Evolutionary conservation across 768 basidiomycete genomes (phyloP), one percentile per base, ranked within the genome.

Genomic region (Russula virescens): DNA sequence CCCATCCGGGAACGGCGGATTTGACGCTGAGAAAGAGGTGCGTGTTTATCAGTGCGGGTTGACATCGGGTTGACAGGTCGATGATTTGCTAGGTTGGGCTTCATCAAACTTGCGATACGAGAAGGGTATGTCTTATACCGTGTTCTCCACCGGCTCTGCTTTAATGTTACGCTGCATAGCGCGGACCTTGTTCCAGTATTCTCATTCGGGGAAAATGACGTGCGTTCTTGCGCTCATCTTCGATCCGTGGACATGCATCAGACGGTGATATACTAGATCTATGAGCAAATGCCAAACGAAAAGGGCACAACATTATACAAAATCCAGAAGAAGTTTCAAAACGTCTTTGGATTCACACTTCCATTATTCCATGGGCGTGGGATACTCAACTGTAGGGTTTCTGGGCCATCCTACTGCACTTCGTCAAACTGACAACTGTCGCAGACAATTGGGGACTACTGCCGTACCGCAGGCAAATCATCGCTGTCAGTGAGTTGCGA

Each of bases 201-300:
- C 71, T 95, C 93, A 6, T 99, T 99, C 69, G 97, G 97, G 14
- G 97, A 99, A 78, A 98, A 98, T 72, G 97, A 98, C 73, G 95
- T 95, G 64, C 70, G 84, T 80, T 10, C 46, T 34, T 5, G 18
- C 31, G 31, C 21, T 21, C 23, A 46, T 55, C 8, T 18, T 61
- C 8, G 31, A 56, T 65, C 64, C 55, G 54, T 13, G 26, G 28
- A 43, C 19, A 21, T 35, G 23, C 2, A 34, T 45, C 11, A 26
- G 13, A 23, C 38, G 4, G 23, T 40, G n/a, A 25, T 21, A 25
- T 9, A 43, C 7, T 69, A 98, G 94, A 97, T 99, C 55, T 99
- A 92, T 69, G 82, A 95, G 65, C 96, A 99, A 77, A 89, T 98
- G 87, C 89, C 94, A 2, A 99, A 98, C 71, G 86, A 94, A 69